These are phyloP conservation scores for Pseudozyma sp. DNA, from an alignment of 1,284 basidiomycete species.

Conservation along the genomic window DNA sequence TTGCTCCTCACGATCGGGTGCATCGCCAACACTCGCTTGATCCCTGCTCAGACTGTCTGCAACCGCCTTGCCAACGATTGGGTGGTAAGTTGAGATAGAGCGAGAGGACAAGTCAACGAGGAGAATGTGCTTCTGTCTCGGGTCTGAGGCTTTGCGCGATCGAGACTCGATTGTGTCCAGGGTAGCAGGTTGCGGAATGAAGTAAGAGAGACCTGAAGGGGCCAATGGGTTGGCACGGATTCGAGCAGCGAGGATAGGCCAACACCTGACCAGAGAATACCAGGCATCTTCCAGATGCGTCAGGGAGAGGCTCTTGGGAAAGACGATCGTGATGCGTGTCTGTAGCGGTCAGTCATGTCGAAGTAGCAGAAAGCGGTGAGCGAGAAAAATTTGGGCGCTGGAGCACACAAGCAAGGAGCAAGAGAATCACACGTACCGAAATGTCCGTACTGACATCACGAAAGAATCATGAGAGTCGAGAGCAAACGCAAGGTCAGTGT, in stretches of 20 bases:
- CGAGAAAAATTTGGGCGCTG: too few species aligned
- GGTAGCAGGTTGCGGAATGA: slow-evolving; percentile 8
- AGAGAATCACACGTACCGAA: background rate
- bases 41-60: background rate
- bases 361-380: too few species aligned
- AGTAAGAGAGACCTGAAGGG: slow-evolving; percentile 14
- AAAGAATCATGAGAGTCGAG: too few species aligned
- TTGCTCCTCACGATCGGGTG: slow-evolving; percentile 8
- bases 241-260: slow-evolving; percentile 32
- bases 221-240: slow-evolving; percentile 18
- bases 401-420: background rate
- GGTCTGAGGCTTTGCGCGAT: background rate
- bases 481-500: too few species aligned
- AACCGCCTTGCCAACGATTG: slow-evolving; percentile 17
- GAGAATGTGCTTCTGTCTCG: slow-evolving; percentile 12
- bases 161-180: slow-evolving; percentile 10
- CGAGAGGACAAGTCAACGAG: slow-evolving; percentile 8
- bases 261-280: slow-evolving; percentile 22
- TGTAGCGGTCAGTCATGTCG: background rate
- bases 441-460: too few species aligned
- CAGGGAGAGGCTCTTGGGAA: slow-evolving; percentile 9
- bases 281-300: slow-evolving; percentile 13
- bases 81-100: slow-evolving; percentile 17
- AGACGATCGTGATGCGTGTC: slow-evolving; percentile 26
- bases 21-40: slow-evolving; percentile 7